Evolutionary conservation across 1,284 basidiomycete species (phyloP).

Genomic region (Cryptococcus sp.): DNA sequence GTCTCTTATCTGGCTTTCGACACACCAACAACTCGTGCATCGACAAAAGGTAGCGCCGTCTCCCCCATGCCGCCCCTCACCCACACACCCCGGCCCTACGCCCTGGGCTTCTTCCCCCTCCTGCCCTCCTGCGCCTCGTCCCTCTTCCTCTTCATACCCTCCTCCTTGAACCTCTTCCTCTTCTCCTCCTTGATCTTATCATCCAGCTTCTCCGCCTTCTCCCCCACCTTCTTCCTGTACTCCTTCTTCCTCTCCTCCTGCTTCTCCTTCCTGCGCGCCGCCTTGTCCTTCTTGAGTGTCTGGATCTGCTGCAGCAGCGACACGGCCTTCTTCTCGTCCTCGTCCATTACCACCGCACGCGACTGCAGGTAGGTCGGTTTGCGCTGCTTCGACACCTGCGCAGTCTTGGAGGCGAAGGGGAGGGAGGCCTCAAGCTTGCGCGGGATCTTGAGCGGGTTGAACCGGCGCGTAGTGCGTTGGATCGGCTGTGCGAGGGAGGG

Average conservation of each 20-base stretch:
- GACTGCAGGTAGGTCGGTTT: slow-evolving; percentile 81
- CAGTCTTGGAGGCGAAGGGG: slow-evolving; percentile 91
- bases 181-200: slow-evolving; percentile 76
- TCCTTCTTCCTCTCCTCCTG: slow-evolving; percentile 67
- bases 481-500: slow-evolving; percentile 52
- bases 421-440: slow-evolving; percentile 83
- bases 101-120: slow-evolving; percentile 20
- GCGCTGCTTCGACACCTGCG: slow-evolving; percentile 69
- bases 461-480: slow-evolving; percentile 74
- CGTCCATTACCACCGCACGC: slow-evolving; percentile 90
- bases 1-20: too few species aligned
- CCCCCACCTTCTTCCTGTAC: slow-evolving; percentile 63
- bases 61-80: background rate
- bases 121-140: slow-evolving; percentile 30
- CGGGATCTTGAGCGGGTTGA: slow-evolving; percentile 87
- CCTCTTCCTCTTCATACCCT: slow-evolving; percentile 64
- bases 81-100: too few species aligned
- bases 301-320: slow-evolving; percentile 93
- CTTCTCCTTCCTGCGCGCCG: slow-evolving; percentile 71
- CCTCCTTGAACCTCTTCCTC: slow-evolving; percentile 70
- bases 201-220: slow-evolving; percentile 63
- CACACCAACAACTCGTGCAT: too few species aligned
- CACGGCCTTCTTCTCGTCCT: slow-evolving; percentile 88
- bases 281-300: slow-evolving; percentile 84
- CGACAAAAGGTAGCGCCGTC: background rate